A percentile compares a stretch with the other conserved stretches of the same genome.
Evolutionary conservation across 208 protist species (phyloP).

Genomic region (Leishmania mexicana): DNA sequence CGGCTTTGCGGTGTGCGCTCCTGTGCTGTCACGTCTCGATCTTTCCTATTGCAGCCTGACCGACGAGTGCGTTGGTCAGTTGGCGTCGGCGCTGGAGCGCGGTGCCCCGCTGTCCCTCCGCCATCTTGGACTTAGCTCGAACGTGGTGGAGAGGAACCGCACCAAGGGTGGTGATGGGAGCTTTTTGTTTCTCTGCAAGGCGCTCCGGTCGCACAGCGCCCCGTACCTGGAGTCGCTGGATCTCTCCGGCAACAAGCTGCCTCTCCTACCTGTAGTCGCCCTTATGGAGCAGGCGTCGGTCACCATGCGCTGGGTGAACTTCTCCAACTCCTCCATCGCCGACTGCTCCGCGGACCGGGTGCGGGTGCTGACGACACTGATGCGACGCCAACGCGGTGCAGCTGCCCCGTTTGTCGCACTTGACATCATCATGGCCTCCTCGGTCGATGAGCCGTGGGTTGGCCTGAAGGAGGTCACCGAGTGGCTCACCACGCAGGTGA

Average conservation of each 20-base stretch:
- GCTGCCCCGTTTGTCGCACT: slow-evolving; percentile 13
- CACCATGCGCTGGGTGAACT: slow-evolving; percentile 41
- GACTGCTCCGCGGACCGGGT: slow-evolving; percentile 40
- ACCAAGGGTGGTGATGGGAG: slow-evolving; percentile 28
- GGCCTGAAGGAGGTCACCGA: slow-evolving; percentile 31
- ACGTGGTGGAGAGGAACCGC: slow-evolving; percentile 38
- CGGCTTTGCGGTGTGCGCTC: slow-evolving; percentile 24
- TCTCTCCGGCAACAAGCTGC: slow-evolving; percentile 56
- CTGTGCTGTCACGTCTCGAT: slow-evolving; percentile 37
- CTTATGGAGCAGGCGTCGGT: slow-evolving; percentile 62
- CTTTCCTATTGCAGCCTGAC: slow-evolving; percentile 39
- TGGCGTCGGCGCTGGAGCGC: slow-evolving; percentile 48
- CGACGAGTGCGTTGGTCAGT: slow-evolving; percentile 44
- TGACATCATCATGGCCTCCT: slow-evolving; percentile 23
- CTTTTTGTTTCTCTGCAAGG: slow-evolving; percentile 69
- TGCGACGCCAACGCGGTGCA: slow-evolving; percentile 42
- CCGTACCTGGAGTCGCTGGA: slow-evolving; percentile 60
- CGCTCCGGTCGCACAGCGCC: slow-evolving; percentile 46
- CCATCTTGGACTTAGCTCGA: slow-evolving; percentile 47
- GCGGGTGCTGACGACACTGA: slow-evolving; percentile 48
- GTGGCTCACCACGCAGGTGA: slow-evolving; percentile 29
- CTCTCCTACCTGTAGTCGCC: slow-evolving; percentile 49
- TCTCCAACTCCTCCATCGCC: slow-evolving; percentile 54
- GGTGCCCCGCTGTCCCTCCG: slow-evolving; percentile 43
- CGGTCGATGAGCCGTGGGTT: slow-evolving; percentile 14